These are phyloP conservation scores for Lagerstroemia speciosa DNA, from an alignment of 345 rosid species.

Conservation along the genomic window DNA sequence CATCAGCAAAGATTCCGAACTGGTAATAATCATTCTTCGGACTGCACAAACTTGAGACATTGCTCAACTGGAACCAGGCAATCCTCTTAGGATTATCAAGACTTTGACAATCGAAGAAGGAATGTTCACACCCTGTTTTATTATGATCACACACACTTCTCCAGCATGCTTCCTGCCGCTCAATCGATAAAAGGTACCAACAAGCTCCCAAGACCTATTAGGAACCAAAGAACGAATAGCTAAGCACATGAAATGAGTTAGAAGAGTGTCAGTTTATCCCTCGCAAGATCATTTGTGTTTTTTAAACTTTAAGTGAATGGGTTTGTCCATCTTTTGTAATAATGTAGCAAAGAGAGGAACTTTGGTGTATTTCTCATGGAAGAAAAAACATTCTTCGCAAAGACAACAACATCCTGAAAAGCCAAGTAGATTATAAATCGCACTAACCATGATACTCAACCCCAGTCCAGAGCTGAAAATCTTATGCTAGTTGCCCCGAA, in stretches of 20 bases:
- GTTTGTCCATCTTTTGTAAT: no score
- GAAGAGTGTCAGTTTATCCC: neutral
- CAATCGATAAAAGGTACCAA: slow-evolving; percentile 35
- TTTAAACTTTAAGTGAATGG: no score
- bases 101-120: slow-evolving; percentile 24
- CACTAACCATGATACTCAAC: no score
- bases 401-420: no score
- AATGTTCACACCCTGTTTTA: slow-evolving; percentile 11
- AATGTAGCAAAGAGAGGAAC: no score
- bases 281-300: no score
- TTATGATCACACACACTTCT: slow-evolving; percentile 21
- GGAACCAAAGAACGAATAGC: neutral
- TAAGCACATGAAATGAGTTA: neutral
- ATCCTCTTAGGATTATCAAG: slow-evolving; percentile 7
- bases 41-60: slow-evolving; percentile 21
- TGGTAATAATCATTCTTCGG: slow-evolving; percentile 20
- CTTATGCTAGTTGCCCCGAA: no score
- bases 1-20: slow-evolving; percentile 27
- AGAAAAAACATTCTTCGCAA: no score
- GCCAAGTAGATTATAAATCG: no score
- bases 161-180: slow-evolving; percentile 33
- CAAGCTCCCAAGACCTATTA: slow-evolving; percentile 32
- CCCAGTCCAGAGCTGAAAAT: no score
- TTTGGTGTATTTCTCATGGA: no score
- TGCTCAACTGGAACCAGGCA: slow-evolving; percentile 21